Evolutionary conservation across 208 protist species (phyloP).

Genomic region (Endotrypanum monterogeii): DNA sequence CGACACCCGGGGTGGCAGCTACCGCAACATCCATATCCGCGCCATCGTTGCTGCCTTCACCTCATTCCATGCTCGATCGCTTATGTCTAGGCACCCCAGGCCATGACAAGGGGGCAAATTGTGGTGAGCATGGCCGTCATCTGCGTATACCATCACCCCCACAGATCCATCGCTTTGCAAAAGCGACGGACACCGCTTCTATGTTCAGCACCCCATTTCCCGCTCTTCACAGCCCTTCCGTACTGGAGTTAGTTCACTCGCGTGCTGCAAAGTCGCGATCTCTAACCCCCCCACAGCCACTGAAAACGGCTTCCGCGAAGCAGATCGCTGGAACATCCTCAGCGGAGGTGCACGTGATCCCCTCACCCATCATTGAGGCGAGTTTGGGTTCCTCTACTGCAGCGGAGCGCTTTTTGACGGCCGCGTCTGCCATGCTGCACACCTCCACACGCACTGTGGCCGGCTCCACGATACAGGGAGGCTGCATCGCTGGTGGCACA

Average conservation of each 20-base stretch:
- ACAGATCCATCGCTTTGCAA: background rate
- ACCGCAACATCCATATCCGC: background rate
- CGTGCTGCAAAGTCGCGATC: background rate
- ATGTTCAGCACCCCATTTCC: conserved; percentile 4
- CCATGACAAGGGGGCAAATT: background rate
- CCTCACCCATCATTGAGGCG: background rate
- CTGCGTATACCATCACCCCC: background rate
- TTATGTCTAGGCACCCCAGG: background rate
- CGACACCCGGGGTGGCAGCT: background rate
- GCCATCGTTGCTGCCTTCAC: background rate
- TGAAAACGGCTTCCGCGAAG: background rate
- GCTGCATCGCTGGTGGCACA: background rate
- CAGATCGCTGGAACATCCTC: background rate
- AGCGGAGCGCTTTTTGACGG: conserved; percentile 20
- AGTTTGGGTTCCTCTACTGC: background rate
- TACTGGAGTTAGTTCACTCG: conserved; percentile 7
- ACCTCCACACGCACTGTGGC: background rate
- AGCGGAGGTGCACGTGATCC: background rate
- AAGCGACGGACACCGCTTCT: background rate
- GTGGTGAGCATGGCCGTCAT: background rate
- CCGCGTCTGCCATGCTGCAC: conserved; percentile 23
- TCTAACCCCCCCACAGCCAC: background rate
- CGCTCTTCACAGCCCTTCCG: conserved; percentile 11
- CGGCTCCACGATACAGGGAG: background rate
- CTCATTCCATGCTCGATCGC: background rate